Conservation (phyloP, 352 stramenopile species). For the Aphanomyces invadans region DNA sequence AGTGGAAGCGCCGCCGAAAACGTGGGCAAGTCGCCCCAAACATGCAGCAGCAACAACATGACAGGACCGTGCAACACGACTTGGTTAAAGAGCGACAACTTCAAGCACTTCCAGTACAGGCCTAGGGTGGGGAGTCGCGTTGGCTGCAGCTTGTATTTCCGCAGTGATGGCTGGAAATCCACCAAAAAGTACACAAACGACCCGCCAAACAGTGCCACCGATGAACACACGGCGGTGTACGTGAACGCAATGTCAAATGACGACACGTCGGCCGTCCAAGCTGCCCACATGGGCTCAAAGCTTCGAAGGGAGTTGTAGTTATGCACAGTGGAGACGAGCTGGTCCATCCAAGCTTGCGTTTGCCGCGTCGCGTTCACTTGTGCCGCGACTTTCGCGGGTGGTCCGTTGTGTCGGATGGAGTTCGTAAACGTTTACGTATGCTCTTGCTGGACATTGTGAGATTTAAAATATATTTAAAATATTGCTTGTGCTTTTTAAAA, state of each 20-base stretch:
- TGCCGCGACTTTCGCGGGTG: too few species aligned
- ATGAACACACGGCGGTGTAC: neutral
- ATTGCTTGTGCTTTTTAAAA: too few species aligned
- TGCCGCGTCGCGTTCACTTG: too few species aligned
- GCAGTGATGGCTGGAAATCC: constrained; percentile 12
- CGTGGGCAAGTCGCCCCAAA: neutral
- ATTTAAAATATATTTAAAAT: too few species aligned
- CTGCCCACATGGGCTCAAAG: constrained; percentile 10
- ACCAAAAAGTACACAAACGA: constrained; percentile 11
- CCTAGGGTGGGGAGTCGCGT: constrained; percentile 7
- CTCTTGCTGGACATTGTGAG: too few species aligned
- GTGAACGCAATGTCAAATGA: constrained; percentile 16
- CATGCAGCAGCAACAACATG: neutral
- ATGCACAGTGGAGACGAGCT: neutral
- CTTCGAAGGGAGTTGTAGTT: constrained; percentile 1
- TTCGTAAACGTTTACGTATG: too few species aligned
- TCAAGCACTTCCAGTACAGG: constrained; percentile 17
- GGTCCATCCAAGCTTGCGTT: too few species aligned
- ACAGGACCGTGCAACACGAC: constrained; percentile 2
- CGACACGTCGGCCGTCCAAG: neutral
- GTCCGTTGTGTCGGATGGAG: too few species aligned
- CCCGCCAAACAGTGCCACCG: constrained; percentile 7
- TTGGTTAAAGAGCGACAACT: constrained; percentile 13
- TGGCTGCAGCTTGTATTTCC: constrained; percentile 22
- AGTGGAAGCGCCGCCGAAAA: constrained; percentile 2